These are phyloP conservation scores for Selaginella moellendorffii DNA, from an alignment of 75 land plant species.

Conservation along the genomic window DNA sequence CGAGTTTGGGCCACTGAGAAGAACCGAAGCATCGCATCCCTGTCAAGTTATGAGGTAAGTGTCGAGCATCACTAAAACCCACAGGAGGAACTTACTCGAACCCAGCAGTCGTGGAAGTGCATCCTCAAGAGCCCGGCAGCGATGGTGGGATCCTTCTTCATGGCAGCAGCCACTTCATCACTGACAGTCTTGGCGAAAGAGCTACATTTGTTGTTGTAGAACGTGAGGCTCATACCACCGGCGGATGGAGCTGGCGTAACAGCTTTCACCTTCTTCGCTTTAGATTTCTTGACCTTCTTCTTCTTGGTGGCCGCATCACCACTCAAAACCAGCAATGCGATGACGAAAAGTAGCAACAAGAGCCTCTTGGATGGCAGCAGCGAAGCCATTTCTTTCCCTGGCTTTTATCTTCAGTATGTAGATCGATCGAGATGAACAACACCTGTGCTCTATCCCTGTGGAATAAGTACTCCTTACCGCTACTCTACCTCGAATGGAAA, in stretches of 20 bases:
- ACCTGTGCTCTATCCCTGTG: too few relatives aligned
- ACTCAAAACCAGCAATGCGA: background rate
- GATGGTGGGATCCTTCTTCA: background rate
- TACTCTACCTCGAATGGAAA: too few relatives aligned
- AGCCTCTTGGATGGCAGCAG: too few relatives aligned
- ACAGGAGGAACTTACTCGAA: background rate
- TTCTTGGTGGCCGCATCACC: background rate
- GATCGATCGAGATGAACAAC: too few relatives aligned
- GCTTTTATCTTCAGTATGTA: too few relatives aligned
- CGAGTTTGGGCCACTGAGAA: background rate
- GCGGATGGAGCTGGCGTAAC: background rate
- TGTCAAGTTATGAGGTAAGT: background rate
- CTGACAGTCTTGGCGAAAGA: background rate
- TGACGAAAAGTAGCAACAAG: background rate
- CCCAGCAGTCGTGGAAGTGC: background rate
- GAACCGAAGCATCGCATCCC: slow-evolving; percentile 7
- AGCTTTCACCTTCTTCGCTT: background rate
- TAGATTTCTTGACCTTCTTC: background rate
- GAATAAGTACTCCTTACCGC: too few relatives aligned
- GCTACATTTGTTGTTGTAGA: background rate
- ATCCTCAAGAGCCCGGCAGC: background rate
- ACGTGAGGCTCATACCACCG: background rate
- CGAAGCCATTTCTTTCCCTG: too few relatives aligned
- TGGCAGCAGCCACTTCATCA: background rate
- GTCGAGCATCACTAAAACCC: background rate